phyloP scores from a whole-genome alignment of 2,329 filamentous ascomycete genomes.

The Fusarium miscanthi region DNA sequence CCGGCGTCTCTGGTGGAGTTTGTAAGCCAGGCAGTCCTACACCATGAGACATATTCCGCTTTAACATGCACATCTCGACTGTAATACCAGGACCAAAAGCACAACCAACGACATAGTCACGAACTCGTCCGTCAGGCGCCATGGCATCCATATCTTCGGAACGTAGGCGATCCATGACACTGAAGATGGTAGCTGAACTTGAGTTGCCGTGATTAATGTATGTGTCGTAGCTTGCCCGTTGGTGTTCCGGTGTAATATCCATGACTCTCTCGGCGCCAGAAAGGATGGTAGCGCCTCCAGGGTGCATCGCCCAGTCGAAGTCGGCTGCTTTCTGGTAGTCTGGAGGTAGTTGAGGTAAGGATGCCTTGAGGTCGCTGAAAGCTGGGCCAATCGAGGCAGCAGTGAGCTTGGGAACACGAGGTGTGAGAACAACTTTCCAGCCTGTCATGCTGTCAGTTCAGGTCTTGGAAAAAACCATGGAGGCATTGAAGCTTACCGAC shows the following conservation, averaged over 20 bases:
- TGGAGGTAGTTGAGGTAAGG: slow-evolving; percentile 58
- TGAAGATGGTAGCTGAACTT: slow-evolving; percentile 75
- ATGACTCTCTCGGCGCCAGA: slow-evolving; percentile 70
- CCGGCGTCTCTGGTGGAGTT: slow-evolving; percentile 67
- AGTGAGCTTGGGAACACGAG: slow-evolving; percentile 69
- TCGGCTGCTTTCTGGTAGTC: slow-evolving; percentile 61
- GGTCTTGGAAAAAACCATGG: not conserved
- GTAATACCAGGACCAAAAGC: slow-evolving; percentile 77
- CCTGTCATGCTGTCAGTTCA: slow-evolving; percentile 50
- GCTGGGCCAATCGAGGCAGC: slow-evolving; percentile 62
- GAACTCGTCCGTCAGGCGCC: slow-evolving; percentile 59
- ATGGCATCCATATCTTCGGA: slow-evolving; percentile 69
- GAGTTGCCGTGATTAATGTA: slow-evolving; percentile 77
- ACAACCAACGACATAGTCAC: slow-evolving; percentile 72
- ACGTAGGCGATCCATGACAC: slow-evolving; percentile 71
- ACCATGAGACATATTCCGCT: slow-evolving; percentile 50
- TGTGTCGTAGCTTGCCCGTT: slow-evolving; percentile 75
- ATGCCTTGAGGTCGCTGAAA: slow-evolving; percentile 65
- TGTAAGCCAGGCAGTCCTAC: slow-evolving; percentile 52
- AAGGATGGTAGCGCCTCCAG: slow-evolving; percentile 74
- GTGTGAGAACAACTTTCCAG: slow-evolving; percentile 75
- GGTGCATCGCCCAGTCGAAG: slow-evolving; percentile 81
- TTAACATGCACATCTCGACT: slow-evolving; percentile 76
- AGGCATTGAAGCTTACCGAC: slow-evolving; percentile 56
- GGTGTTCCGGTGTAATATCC: slow-evolving; percentile 69